These are phyloP conservation scores for Durusdinium trenchii DNA, from an alignment of 73 alveolate species.

Conservation along the genomic window DNA sequence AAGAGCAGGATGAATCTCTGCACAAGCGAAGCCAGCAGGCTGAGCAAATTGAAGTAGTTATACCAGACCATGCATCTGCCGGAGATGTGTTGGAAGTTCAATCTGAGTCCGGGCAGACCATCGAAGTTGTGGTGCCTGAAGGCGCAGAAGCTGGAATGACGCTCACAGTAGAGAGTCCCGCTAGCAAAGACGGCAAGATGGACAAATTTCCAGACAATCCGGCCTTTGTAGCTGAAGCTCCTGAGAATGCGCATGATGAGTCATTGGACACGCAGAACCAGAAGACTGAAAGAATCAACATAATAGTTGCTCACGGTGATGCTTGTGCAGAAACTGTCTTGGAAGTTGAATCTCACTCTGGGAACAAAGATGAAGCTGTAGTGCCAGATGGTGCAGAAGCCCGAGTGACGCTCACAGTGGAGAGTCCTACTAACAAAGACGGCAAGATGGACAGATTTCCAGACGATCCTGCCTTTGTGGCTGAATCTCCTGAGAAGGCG, in stretches of 20 bases:
- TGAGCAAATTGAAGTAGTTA: not conserved
- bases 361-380: not conserved
- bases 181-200: not conserved
- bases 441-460: no score
- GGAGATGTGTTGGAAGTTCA: constrained; percentile 39
- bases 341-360: not conserved
- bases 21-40: not conserved
- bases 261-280: no score
- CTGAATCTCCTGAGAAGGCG: no score
- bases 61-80: not conserved
- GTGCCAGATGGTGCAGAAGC: not conserved
- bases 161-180: constrained; percentile 4
- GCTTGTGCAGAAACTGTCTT: not conserved
- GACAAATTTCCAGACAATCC: not conserved
- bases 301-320: no score
- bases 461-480: no score
- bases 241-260: not conserved
- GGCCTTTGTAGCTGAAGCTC: not conserved
- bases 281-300: no score
- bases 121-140: constrained; percentile 20
- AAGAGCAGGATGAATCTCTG: not conserved
- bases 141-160: not conserved
- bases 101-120: not conserved
- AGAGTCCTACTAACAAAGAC: not conserved
- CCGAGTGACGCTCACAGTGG: not conserved